phyloP scores from a whole-genome alignment of 139 green algal genomes.

The Tetraselmis striata region DNA sequence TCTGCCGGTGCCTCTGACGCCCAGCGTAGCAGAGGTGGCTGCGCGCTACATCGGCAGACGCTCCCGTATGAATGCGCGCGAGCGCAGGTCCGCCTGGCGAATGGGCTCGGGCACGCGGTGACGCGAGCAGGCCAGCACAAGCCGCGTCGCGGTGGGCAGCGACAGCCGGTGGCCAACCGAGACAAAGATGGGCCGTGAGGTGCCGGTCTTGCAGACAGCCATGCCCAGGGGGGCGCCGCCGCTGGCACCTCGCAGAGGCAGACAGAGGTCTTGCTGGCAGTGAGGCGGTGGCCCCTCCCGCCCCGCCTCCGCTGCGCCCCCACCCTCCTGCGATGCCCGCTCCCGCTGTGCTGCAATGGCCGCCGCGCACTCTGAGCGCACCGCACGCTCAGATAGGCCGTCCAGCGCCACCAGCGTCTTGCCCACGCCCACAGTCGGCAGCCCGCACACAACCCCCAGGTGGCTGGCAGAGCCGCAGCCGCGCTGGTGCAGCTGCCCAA shows the following conservation, averaged over 20 bases:
- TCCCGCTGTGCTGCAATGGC: background rate
- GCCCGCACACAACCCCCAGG: conserved; percentile 42
- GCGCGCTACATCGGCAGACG: no score
- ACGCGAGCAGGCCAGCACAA: conserved; percentile 43
- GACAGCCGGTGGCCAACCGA: conserved; percentile 35
- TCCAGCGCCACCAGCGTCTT: conserved; percentile 40
- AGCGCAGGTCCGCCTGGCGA: conserved; percentile 55
- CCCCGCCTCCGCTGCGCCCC: background rate
- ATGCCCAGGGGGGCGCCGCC: background rate
- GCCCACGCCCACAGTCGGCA: conserved; percentile 50
- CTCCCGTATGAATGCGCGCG: conserved; percentile 27
- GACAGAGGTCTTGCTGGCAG: background rate
- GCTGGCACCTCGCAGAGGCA: background rate
- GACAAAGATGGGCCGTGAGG: background rate
- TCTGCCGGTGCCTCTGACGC: no score
- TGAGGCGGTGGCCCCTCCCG: background rate
- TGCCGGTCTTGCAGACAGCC: background rate
- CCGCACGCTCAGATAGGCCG: conserved; percentile 14
- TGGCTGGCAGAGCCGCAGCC: conserved; percentile 53
- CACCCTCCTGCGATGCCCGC: background rate
- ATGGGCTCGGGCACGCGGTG: conserved; percentile 52
- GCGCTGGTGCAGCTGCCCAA: conserved; percentile 50
- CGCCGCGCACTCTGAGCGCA: conserved; percentile 5
- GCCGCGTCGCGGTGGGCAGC: conserved; percentile 31
- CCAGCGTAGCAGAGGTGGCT: no score